Evolutionary conservation across 1,139 yeast species (phyloP), one percentile per base, ranked within the genome.

Genomic region (Meyerozyma sp.): DNA sequence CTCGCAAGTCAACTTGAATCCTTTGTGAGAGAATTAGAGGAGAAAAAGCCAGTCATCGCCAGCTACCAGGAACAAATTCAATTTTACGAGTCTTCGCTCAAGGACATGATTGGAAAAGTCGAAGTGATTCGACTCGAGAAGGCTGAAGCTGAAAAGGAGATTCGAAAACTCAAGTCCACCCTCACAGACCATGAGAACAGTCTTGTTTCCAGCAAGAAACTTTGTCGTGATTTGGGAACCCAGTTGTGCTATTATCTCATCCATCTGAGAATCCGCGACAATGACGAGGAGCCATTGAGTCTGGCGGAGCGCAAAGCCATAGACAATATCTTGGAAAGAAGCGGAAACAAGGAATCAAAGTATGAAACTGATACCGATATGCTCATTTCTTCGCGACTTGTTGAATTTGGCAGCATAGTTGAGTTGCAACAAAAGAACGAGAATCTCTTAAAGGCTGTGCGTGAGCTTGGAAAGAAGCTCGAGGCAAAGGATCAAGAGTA

Each of bases 381-480:
- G 38, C 61, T 89, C 36, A 87, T 93, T 13, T 73, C 90, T 4
- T 84, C 84, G 43, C 74, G 95, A 46, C 68, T 93, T 40, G 82
- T 89, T 1, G 75, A 80, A 8, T 93, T 91, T 63, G 75, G 73
- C 41, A 77, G 75, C 54, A 75, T 86, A 14, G 66, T 75, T 23
- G 95, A 87, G 43, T 68, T 91, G 43, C 86, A 88, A 56, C 68
- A 75, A 46, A 84, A 81, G 60, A 93, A 93, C 58, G 81, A 82
- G 51, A 85, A 86, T 44, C 70, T 91, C 35, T 64, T 90, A 27
- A 66, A 72, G 34, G 78, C 85, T 2, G 80, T 86, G 0, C 73
- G 97, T 48, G 79, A 78, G 43, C 69, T 91, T 28, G 91, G 93
- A 9, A 70, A 74, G 40, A 77, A 79, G 54, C 69, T 90, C 50